Conservation (phyloP, 306 rosid species). For the Cucurbita moschata region DNA sequence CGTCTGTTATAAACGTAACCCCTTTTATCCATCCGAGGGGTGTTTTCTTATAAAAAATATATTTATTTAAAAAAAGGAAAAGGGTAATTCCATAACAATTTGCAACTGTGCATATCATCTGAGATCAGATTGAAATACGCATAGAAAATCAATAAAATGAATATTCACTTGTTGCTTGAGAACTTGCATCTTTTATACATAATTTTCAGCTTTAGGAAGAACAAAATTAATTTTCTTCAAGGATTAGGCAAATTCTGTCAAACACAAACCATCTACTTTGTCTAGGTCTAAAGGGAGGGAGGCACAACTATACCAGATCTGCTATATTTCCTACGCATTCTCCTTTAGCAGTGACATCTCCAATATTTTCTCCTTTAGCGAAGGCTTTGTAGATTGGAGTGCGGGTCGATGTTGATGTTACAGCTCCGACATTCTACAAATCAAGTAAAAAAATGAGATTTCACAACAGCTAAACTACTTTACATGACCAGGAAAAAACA, state of each 20-base stretch:
- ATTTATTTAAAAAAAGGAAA: too few relatives aligned
- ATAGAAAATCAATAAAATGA: too few relatives aligned
- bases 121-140: too few relatives aligned
- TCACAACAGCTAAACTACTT: background rate
- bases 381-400: constrained; percentile 98
- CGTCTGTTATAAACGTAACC: too few relatives aligned
- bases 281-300: constrained; percentile 12
- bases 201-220: background rate
- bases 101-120: too few relatives aligned
- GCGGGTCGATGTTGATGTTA: constrained; percentile 94
- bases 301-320: constrained; percentile 59
- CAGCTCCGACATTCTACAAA: constrained; percentile 85
- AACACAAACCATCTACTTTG: background rate
- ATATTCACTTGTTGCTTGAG: background rate
- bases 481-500: background rate
- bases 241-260: too few relatives aligned
- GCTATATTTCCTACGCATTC: constrained; percentile 97
- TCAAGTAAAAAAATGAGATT: constrained; percentile 16
- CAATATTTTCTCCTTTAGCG: constrained; percentile 97
- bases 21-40: too few relatives aligned
- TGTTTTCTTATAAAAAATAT: too few relatives aligned
- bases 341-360: constrained; percentile 98
- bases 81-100: too few relatives aligned
- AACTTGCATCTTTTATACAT: background rate
- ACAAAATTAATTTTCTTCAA: background rate